A percentile compares a stretch with the other conserved stretches of the same genome.
Evolutionary conservation across 2,329 filamentous ascomycete genomes (phyloP).

Genomic region (Colletotrichum sp.): DNA sequence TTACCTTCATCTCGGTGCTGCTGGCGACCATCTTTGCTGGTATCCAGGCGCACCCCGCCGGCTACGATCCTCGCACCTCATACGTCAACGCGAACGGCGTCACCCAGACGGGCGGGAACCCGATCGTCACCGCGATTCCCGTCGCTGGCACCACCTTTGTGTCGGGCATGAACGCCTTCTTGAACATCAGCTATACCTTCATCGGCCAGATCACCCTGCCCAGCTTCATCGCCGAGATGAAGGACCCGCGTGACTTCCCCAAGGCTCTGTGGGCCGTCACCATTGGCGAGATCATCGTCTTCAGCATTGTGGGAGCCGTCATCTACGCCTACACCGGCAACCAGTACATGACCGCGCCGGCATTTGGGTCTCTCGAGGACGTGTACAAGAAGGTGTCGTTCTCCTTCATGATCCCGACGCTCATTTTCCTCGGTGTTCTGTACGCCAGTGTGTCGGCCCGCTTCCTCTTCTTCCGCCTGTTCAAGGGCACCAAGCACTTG

Average conservation of each 20-base stretch:
- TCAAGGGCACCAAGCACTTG: conserved; percentile 78
- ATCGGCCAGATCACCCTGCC: conserved; percentile 95
- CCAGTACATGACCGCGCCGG: conserved; percentile 86
- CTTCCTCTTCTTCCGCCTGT: conserved; percentile 91
- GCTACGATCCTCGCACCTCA: conserved; percentile 58
- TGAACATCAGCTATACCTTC: conserved; percentile 96
- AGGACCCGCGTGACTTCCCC: conserved; percentile 76
- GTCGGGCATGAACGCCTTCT: conserved; percentile 81
- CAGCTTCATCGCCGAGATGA: conserved; percentile 96
- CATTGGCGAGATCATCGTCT: conserved; percentile 84
- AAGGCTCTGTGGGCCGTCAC: conserved; percentile 93
- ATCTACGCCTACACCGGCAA: conserved; percentile 89
- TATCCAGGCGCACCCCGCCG: conserved; percentile 75
- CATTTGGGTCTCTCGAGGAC: conserved; percentile 82
- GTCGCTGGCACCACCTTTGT: conserved; percentile 78
- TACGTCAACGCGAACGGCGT: conserved; percentile 34
- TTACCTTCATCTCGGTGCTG: conserved; percentile 89
- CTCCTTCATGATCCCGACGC: conserved; percentile 93
- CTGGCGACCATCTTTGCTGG: conserved; percentile 83
- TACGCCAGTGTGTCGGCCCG: conserved; percentile 90
- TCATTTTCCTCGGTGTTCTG: conserved; percentile 89
- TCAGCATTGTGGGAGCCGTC: conserved; percentile 80
- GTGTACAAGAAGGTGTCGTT: conserved; percentile 88
- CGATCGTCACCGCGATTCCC: conserved; percentile 72
- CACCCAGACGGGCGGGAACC: conserved; percentile 55